Percentiles rank a stretch among this genome's conserved stretches.
phyloP scores from a whole-genome alignment of 2,329 filamentous ascomycete genomes.

The Leptographium radiaticola region DNA sequence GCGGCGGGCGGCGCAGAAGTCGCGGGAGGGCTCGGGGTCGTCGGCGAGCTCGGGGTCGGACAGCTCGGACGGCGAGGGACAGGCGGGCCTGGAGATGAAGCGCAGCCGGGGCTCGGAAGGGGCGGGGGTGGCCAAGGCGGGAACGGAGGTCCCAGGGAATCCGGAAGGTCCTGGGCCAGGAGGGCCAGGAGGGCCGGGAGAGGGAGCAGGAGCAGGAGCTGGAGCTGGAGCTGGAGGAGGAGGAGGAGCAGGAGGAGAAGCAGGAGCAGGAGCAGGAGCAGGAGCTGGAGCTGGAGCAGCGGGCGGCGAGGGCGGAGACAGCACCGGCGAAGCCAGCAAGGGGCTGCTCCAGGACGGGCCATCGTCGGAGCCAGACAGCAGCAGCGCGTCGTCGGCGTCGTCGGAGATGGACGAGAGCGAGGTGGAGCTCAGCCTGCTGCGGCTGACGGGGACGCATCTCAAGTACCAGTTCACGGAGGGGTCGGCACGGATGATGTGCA shows the following conservation, averaged over 20 bases:
- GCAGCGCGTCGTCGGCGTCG: neutral
- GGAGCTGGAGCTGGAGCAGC: neutral
- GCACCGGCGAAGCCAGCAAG: no score
- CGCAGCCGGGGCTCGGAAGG: neutral
- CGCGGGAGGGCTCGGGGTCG: conserved; percentile 13
- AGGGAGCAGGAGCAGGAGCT: neutral
- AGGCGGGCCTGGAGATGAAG: neutral
- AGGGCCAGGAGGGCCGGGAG: neutral
- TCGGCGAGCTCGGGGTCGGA: conserved; percentile 11
- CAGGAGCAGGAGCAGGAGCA: neutral
- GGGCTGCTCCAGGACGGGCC: no score
- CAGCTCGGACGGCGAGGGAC: conserved; percentile 12
- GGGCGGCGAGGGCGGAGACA: no score
- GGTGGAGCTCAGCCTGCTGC: conserved; percentile 73
- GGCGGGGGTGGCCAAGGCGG: neutral
- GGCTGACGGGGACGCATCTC: conserved; percentile 79
- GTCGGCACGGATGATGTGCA: conserved; percentile 90
- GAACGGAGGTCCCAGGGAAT: no score
- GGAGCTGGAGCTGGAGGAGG: no score
- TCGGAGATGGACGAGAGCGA: conserved; percentile 43
- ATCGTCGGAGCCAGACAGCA: neutral
- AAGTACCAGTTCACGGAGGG: conserved; percentile 94
- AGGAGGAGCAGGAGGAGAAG: neutral
- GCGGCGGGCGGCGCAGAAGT: conserved; percentile 20
- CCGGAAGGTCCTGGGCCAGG: no score